These are phyloP conservation scores for Venturia effusa DNA, from an alignment of 2,329 filamentous ascomycete genomes.

Conservation along the genomic window DNA sequence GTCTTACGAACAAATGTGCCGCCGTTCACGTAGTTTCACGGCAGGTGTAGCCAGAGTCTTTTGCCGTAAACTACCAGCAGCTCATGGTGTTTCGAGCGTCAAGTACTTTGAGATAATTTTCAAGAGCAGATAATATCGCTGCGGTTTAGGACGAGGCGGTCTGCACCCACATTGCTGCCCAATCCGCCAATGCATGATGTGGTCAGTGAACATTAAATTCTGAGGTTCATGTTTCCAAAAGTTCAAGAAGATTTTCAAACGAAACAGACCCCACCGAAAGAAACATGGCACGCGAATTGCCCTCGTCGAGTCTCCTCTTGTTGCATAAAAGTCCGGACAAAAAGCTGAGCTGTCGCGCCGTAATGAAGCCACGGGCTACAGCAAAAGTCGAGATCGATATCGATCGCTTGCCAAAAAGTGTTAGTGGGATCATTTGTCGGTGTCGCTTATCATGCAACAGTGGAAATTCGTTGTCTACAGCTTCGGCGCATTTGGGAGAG, in stretches of 20 bases:
- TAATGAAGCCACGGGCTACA: not conserved
- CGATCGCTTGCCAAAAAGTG: not conserved
- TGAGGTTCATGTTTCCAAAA: too few species aligned
- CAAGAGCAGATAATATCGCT: not conserved
- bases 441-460: not conserved
- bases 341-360: not conserved
- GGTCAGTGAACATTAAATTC: too few species aligned
- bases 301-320: not conserved
- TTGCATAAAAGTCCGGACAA: not conserved
- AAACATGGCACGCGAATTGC: not conserved
- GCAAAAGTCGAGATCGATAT: not conserved
- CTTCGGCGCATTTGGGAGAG: not conserved
- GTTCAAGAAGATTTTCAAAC: not conserved
- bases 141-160: not conserved
- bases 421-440: not conserved
- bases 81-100: not conserved
- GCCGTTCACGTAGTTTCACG: not conserved
- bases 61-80: not conserved
- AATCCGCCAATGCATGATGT: not conserved
- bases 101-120: not conserved
- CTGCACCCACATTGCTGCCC: not conserved
- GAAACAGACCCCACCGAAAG: not conserved
- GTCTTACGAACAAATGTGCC: not conserved
- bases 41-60: not conserved
- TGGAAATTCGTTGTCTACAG: not conserved